Evolutionary conservation across 768 basidiomycete species (phyloP), one percentile per base, ranked within the genome.

Genomic region (Boletus subcaerulescens): DNA sequence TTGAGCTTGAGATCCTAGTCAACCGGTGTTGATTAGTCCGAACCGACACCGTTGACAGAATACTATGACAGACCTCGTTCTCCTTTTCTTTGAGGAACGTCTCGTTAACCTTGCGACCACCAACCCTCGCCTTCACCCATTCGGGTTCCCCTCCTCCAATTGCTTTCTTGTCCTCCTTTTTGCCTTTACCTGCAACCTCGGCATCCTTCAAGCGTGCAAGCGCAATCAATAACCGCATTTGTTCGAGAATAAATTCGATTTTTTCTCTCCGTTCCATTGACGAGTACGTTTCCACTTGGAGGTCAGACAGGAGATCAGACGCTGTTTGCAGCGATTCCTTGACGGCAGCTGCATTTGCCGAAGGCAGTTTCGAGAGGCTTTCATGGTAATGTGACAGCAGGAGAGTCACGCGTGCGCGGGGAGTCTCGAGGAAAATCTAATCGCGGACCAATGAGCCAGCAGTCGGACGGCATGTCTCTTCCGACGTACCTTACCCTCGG

Each of bases 211-310:
- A 71, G 49, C 83, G 79, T 26, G 91, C 91, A 35, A 93, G 83
- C 40, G 82, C 78, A 48, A 91, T 83, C 64, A 95, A 77, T 48
- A 98, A 71, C 54, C 97, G 80, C 93, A 99, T 98, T 72, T 98
- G 97, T 72, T 98, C 96, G 42, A 98, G 75, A 61, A 99, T 91
- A 65, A 99, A 98, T 69, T 98, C 93, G 5, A 93, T 97, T 80
- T 99, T 99, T 73, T 99, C 97, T 66, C 90, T 77, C 56, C 94
- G 86, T 60, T 98, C 93, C 97, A 99, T 98, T 7, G 92, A 93
- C 14, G 95, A 98, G 70, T 98, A 99, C 2, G 97, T 98, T 74
- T 99, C 97, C 38, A 99, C 95, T 75, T 98, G 95, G 3, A 99
- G 83, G 55, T 99, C 97, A 22, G 88, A 88, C 57, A 98, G 79